A percentile compares a stretch with the other conserved stretches of the same genome.
Conservation (phyloP, 2,329 filamentous ascomycete species). For the Alternaria conjuncta region DNA sequence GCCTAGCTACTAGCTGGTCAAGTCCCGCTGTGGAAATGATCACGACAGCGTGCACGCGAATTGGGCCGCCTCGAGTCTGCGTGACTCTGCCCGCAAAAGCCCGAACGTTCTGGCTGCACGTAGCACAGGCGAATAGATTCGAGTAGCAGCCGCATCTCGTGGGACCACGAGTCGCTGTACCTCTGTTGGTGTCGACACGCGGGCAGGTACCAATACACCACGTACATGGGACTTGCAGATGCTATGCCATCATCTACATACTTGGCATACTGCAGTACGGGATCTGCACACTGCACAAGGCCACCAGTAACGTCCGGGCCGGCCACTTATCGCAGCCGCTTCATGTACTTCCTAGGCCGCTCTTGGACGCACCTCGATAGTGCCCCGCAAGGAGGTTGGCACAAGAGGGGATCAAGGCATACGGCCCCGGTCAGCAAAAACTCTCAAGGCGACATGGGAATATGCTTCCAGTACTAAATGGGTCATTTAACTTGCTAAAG, state of each 20-base stretch:
- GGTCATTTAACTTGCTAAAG: conserved; percentile 43
- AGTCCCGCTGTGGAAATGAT: conserved; percentile 43
- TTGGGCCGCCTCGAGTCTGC: conserved; percentile 30
- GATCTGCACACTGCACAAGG: conserved; percentile 44
- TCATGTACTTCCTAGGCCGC: conserved; percentile 44
- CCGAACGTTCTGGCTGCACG: conserved; percentile 25
- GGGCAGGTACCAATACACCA: conserved; percentile 25
- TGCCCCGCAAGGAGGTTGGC: conserved; percentile 40
- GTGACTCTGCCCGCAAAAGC: conserved; percentile 16
- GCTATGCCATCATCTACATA: conserved; percentile 24
- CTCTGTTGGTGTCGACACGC: conserved; percentile 24
- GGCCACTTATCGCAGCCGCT: conserved; percentile 50
- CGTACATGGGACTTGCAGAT: conserved; percentile 25
- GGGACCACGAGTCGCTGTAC: conserved; percentile 32
- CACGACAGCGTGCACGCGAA: conserved; percentile 33
- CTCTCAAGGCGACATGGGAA: conserved; percentile 18
- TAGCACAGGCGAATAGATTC: conserved; percentile 32
- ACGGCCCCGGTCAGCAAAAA: conserved; percentile 28
- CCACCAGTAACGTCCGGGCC: conserved; percentile 47
- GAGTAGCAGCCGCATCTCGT: conserved; percentile 24
- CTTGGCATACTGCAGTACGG: conserved; percentile 41
- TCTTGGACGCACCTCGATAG: conserved; percentile 33
- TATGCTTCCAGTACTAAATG: conserved; percentile 29
- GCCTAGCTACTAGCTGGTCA: conserved; percentile 29
- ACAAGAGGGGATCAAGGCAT: conserved; percentile 28